These are phyloP conservation scores for Acaromyces ingoldii DNA, from an alignment of 1,284 basidiomycete genomes.

Conservation along the genomic window DNA sequence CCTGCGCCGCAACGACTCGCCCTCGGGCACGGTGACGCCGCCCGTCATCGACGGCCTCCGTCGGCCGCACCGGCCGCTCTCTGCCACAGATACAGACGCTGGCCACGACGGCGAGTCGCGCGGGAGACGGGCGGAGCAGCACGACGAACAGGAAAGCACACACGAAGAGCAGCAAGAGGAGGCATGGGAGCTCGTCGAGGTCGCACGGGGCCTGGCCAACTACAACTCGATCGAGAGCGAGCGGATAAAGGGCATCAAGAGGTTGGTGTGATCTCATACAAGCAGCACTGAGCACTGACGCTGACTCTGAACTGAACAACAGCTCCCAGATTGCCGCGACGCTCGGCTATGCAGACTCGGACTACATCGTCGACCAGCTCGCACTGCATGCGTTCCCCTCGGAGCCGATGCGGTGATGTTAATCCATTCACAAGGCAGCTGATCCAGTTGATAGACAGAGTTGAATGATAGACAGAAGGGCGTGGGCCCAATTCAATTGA, in stretches of 20 bases:
- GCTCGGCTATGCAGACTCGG: constrained; percentile 88
- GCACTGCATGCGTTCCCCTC: constrained; percentile 1
- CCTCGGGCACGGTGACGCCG: neutral
- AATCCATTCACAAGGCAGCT: too few species aligned
- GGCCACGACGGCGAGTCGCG: too few species aligned
- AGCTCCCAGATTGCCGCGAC: constrained; percentile 76
- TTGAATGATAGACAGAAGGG: too few species aligned
- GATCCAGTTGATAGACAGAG: too few species aligned
- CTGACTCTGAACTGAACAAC: neutral
- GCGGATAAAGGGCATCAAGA: constrained; percentile 68
- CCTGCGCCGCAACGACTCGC: constrained; percentile 28
- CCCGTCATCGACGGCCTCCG: too few species aligned
- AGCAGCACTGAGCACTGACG: neutral
- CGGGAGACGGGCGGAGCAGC: too few species aligned
- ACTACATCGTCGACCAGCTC: constrained; percentile 58
- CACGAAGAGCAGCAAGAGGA: constrained; percentile 26
- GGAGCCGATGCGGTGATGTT: too few species aligned
- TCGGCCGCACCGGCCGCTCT: neutral
- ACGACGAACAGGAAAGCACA: too few species aligned
- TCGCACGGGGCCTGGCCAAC: constrained; percentile 88
- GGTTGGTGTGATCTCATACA: neutral
- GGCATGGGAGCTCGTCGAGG: constrained; percentile 73
- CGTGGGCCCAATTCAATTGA: too few species aligned
- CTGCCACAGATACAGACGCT: too few species aligned
- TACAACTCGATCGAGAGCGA: constrained; percentile 91